Evolutionary conservation across 2,329 filamentous ascomycete genomes (phyloP).

Genomic region (Aspergillus ruber): DNA sequence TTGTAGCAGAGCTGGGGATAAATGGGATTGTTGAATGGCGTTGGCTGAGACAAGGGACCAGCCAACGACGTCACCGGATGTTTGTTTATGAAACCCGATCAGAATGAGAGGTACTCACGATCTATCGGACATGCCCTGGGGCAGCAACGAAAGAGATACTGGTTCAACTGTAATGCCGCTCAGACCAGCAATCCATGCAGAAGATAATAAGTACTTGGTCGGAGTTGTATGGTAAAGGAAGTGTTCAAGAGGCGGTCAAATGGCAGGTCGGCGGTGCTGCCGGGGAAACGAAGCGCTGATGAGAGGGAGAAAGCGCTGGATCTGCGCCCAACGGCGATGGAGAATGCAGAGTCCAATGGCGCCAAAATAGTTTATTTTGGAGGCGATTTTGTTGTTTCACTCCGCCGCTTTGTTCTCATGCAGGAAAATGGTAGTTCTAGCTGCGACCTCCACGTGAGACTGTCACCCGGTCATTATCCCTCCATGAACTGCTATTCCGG

Average conservation of each 20-base stretch:
- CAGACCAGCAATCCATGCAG: background rate
- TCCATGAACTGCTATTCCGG: background rate
- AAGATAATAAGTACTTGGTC: background rate
- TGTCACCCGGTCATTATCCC: too few relatives aligned
- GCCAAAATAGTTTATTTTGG: too few relatives aligned
- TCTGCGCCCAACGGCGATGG: background rate
- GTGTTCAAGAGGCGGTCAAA: background rate
- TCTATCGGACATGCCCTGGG: background rate
- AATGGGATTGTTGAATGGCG: background rate
- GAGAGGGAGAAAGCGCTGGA: background rate
- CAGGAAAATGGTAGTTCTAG: background rate
- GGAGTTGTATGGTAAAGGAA: too few relatives aligned
- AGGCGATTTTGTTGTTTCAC: too few relatives aligned
- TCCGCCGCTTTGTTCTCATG: too few relatives aligned
- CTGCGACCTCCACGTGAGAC: background rate
- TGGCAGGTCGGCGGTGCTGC: constrained; percentile 1
- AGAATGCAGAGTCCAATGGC: background rate
- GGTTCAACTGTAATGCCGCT: background rate
- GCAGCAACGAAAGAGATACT: background rate
- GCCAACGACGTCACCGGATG: background rate
- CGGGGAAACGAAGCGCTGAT: constrained; percentile 7
- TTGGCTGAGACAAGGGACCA: background rate
- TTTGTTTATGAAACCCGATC: constrained; percentile 1
- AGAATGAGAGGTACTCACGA: background rate
- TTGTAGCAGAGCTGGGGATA: background rate